Evolutionary conservation across 2,329 filamentous ascomycete genomes (phyloP).

Genomic region (Pseudonectria foliicola): DNA sequence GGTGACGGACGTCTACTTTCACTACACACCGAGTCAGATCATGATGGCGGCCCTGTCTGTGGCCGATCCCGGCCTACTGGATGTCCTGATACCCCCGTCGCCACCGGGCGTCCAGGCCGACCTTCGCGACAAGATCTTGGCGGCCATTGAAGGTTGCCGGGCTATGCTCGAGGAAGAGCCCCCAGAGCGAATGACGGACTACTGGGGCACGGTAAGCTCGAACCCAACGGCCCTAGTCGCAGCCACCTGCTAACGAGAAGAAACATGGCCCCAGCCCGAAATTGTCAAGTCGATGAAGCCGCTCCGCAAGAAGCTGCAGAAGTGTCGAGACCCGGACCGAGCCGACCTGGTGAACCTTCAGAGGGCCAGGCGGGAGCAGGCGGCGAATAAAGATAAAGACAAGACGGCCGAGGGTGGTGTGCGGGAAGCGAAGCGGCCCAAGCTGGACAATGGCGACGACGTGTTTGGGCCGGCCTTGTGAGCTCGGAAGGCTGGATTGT

Average conservation of each 20-base stretch:
- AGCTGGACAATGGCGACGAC: constrained; percentile 36
- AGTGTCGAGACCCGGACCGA: constrained; percentile 67
- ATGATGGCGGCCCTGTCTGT: constrained; percentile 76
- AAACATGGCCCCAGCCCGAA: constrained; percentile 30
- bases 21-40: constrained; percentile 91
- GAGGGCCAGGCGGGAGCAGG: constrained; percentile 52
- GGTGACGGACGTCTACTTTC: constrained; percentile 93
- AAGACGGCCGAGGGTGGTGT: constrained; percentile 32
- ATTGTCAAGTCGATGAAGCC: constrained; percentile 42
- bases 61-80: constrained; percentile 59
- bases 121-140: constrained; percentile 41
- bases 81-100: constrained; percentile 38
- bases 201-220: constrained; percentile 44
- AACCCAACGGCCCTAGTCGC: no score
- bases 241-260: constrained; percentile 15
- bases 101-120: constrained; percentile 24
- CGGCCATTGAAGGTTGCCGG: constrained; percentile 42
- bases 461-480: constrained; percentile 40
- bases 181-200: constrained; percentile 46
- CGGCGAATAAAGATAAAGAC: constrained; percentile 36
- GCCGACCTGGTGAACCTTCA: constrained; percentile 65
- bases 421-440: constrained; percentile 40
- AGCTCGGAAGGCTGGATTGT: not conserved
- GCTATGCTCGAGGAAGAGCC: constrained; percentile 50
- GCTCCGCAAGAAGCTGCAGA: constrained; percentile 62